These are phyloP conservation scores for Saccharum officinarum DNA, from an alignment of 176 grass and related monocot species.

Conservation along the genomic window DNA sequence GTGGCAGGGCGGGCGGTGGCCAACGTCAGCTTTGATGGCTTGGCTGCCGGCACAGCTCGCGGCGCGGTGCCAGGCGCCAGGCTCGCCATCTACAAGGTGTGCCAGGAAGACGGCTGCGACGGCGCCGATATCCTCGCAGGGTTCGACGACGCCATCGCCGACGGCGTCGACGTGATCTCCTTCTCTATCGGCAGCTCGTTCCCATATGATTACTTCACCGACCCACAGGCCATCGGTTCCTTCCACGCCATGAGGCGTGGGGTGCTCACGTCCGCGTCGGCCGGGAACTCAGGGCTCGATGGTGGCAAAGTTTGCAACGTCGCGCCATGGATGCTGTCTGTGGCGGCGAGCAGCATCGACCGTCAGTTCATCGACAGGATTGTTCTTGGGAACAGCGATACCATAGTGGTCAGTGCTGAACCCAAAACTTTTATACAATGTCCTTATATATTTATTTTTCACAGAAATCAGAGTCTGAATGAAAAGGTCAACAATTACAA, in stretches of 20 bases:
- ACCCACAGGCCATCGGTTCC: not conserved
- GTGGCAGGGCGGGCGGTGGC: not conserved
- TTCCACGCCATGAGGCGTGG: conserved; percentile 10
- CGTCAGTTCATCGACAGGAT: conserved; percentile 11
- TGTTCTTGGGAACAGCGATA: conserved; percentile 12
- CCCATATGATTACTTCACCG: not conserved
- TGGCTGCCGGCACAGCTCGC: not conserved
- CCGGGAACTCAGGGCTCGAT: not conserved
- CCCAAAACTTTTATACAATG: no score
- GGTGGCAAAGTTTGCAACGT: conserved; percentile 18
- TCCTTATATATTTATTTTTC: no score
- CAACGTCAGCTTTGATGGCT: not conserved
- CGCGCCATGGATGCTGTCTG: conserved; percentile 38
- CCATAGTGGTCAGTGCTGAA: conserved; percentile 8
- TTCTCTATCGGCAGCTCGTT: not conserved
- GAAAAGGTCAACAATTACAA: not conserved
- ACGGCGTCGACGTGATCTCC: conserved; percentile 21
- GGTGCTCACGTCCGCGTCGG: not conserved
- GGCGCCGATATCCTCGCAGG: not conserved
- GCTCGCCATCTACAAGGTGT: conserved; percentile 45
- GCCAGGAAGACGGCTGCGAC: not conserved
- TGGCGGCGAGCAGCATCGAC: conserved; percentile 41
- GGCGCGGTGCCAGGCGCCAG: not conserved
- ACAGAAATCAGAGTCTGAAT: no score
- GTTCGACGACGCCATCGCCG: conserved; percentile 9